phyloP scores from a whole-genome alignment of 164 flowering plant species.

The Litsea cubeba region DNA sequence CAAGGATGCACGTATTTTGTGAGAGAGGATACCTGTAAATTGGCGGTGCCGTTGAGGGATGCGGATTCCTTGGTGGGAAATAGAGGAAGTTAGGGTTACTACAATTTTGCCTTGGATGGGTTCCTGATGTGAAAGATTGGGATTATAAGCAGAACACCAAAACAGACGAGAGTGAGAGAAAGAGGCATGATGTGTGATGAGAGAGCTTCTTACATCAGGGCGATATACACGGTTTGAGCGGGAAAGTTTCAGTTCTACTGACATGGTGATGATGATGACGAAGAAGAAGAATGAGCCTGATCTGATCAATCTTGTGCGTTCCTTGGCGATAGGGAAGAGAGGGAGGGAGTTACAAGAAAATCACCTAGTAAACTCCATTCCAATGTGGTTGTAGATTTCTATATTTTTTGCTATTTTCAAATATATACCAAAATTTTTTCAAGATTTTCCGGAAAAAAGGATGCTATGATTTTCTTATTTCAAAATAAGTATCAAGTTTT shows the following conservation, averaged over 20 bases:
- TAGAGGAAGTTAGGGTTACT: slow-evolving; percentile 45
- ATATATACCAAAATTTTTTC: too few relatives aligned
- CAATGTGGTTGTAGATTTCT: too few relatives aligned
- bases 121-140: slow-evolving; percentile 41
- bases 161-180: not conserved
- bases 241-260: slow-evolving; percentile 66
- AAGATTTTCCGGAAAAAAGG: too few relatives aligned
- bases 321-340: too few relatives aligned
- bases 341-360: too few relatives aligned
- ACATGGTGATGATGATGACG: slow-evolving; percentile 10
- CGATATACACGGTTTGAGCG: slow-evolving; percentile 64
- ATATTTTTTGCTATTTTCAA: too few relatives aligned
- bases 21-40: slow-evolving; percentile 49
- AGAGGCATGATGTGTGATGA: not conserved
- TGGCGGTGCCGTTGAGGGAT: slow-evolving; percentile 68
- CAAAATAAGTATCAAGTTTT: too few relatives aligned
- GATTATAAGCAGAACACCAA: not conserved
- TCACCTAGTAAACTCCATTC: too few relatives aligned
- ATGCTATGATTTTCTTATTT: too few relatives aligned
- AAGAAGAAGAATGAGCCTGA: too few relatives aligned
- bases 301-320: too few relatives aligned
- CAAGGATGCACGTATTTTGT: not conserved
- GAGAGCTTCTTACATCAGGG: slow-evolving; percentile 35
- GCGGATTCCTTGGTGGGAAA: slow-evolving; percentile 70
- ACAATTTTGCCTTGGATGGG: slow-evolving; percentile 63